These are phyloP conservation scores for Cercospora janseana DNA, from an alignment of 2,329 filamentous ascomycete genomes.

Conservation along the genomic window DNA sequence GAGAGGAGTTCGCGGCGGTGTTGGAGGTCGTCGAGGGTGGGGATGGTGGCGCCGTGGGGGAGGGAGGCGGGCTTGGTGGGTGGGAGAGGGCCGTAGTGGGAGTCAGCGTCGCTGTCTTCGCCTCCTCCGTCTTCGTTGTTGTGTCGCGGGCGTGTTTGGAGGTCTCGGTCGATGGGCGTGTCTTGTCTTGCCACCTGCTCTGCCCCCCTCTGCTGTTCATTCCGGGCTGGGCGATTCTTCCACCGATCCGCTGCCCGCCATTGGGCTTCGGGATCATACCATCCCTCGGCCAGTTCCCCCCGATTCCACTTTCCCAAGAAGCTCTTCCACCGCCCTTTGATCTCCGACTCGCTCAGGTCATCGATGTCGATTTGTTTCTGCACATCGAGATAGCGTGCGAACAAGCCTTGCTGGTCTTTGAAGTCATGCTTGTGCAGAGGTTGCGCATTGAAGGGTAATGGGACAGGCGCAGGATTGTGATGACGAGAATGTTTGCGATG, in stretches of 20 bases:
- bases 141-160: constrained; percentile 22
- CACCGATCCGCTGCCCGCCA: constrained; percentile 47
- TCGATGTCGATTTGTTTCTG: constrained; percentile 75
- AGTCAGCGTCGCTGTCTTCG: constrained; percentile 53
- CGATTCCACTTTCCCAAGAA: constrained; percentile 91
- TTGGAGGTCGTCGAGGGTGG: constrained; percentile 71
- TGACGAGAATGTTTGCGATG: constrained; percentile 21
- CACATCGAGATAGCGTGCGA: constrained; percentile 81
- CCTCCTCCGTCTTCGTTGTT: constrained; percentile 35
- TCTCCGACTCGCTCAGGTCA: constrained; percentile 70
- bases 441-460: constrained; percentile 37
- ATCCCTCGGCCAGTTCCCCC: constrained; percentile 80
- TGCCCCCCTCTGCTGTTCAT: constrained; percentile 2
- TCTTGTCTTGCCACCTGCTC: constrained; percentile 8
- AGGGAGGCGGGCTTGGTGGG: constrained; percentile 38
- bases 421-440: constrained; percentile 68
- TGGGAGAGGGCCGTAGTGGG: constrained; percentile 56
- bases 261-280: constrained; percentile 82
- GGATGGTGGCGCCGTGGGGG: constrained; percentile 60
- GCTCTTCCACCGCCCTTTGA: constrained; percentile 86
- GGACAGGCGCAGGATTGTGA: constrained; percentile 6
- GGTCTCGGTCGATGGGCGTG: neutral
- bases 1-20: constrained; percentile 54
- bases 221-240: constrained; percentile 21
- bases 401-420: constrained; percentile 65